Evolutionary conservation across 805 yeast species (phyloP), one percentile per base, ranked within the genome.

Genomic region (Ogataea methylovora): DNA sequence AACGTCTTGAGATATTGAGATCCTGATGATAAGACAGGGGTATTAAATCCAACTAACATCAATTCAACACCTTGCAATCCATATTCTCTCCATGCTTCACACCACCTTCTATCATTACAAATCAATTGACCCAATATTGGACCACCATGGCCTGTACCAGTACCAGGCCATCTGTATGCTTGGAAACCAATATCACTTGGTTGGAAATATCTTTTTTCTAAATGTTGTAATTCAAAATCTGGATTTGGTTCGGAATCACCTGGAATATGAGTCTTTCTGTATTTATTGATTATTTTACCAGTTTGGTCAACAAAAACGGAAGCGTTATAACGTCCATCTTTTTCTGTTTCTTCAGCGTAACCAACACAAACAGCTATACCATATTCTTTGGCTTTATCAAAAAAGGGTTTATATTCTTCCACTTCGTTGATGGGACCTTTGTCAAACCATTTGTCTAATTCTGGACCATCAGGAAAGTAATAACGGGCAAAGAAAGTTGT

Each of bases 91-190:
- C 67, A 61, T 12, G 65, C 58, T 36, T 61, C 66, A 5, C 63
- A 63, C 66, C 67, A 61, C 45, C 65, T 58, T 42, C 67, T 50
- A 38, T 61, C 67, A 37, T 61, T 61, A 44, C 67, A 61, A 14
- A 61, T 61, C 32, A 61, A 42, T 56, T 56, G 54, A 29, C 67
- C 65, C 17, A 56, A 41, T 15, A 59, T 61, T 19, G 58, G 53
- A 44, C 58, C 65, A n/a, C n/a, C n/a, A n/a, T n/a, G n/a, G n/a
- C n/a, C n/a, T n/a, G n/a, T 12, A 39, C 35, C 42, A 39, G 35
- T 19, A 24, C 58, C 44, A 60, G 63, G 51, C 27, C 51, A 48
- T 35, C 51, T 48, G 24, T 54, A 45, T 12, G 66, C 67, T 32
- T 48, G 48, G 45, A 58, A 61, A 7, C 65, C 66, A 25, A 51